A percentile compares a stretch with the other conserved stretches of the same genome.
Conservation (phyloP, 2,329 filamentous ascomycete species). For the Penicillium corylophilum region DNA sequence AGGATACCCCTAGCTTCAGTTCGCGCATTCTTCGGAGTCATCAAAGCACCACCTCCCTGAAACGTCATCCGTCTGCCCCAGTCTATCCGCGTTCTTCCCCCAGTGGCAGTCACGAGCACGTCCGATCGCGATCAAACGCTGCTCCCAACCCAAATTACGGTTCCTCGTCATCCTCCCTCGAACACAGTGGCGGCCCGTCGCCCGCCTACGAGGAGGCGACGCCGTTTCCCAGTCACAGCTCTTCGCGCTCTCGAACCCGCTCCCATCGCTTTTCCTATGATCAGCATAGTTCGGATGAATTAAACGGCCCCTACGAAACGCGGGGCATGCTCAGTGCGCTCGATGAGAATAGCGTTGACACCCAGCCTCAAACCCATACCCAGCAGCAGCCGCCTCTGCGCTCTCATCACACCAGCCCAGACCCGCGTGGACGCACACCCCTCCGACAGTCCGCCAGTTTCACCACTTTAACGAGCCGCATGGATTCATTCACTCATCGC, state of each 20-base stretch:
- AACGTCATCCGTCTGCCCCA: slow-evolving; percentile 48
- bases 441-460: slow-evolving; percentile 68
- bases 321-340: slow-evolving; percentile 46
- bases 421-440: slow-evolving; percentile 55
- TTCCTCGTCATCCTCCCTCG: slow-evolving; percentile 50
- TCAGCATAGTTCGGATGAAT: slow-evolving; percentile 45
- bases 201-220: slow-evolving; percentile 36
- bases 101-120: slow-evolving; percentile 41
- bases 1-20: slow-evolving; percentile 45
- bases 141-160: slow-evolving; percentile 29
- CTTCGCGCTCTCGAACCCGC: slow-evolving; percentile 34
- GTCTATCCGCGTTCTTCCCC: slow-evolving; percentile 45
- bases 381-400: slow-evolving; percentile 45
- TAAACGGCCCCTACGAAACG: slow-evolving; percentile 46
- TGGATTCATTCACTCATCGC: slow-evolving; percentile 50
- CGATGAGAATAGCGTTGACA: slow-evolving; percentile 40
- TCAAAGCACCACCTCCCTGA: slow-evolving; percentile 45
- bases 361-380: slow-evolving; percentile 30
- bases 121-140: slow-evolving; percentile 47
- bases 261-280: slow-evolving; percentile 37
- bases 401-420: slow-evolving; percentile 54
- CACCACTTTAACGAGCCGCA: slow-evolving; percentile 51
- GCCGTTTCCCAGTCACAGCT: slow-evolving; percentile 27
- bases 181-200: slow-evolving; percentile 42
- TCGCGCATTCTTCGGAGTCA: slow-evolving; percentile 44